Evolutionary conservation across 2,329 filamentous ascomycete genomes (phyloP).

Genomic region (Neopestalotiopsis sp.): DNA sequence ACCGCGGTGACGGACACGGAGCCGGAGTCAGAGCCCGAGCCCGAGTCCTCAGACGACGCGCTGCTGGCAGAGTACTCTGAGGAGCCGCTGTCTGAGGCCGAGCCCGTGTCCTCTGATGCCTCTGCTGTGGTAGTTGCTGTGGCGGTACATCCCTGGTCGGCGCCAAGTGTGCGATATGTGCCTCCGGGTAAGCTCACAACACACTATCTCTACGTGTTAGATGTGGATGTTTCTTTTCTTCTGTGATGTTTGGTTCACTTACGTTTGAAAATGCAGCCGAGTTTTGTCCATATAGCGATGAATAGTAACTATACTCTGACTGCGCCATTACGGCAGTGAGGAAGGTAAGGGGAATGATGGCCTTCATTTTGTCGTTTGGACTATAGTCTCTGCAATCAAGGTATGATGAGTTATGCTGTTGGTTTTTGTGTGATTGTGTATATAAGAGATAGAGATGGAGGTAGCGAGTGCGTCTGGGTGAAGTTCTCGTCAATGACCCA

Average conservation of each 20-base stretch:
- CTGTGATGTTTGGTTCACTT: background rate
- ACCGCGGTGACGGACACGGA: background rate
- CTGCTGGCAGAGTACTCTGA: background rate
- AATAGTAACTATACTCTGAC: background rate
- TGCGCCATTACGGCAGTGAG: background rate
- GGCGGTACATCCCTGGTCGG: conserved; percentile 8
- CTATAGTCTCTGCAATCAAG: background rate
- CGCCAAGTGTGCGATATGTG: conserved; percentile 5
- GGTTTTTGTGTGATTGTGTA: background rate
- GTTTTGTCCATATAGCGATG: background rate
- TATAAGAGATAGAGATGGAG: background rate
- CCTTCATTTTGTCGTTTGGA: background rate
- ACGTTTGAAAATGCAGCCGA: conserved; percentile 8
- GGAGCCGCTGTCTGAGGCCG: background rate
- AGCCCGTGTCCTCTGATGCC: background rate
- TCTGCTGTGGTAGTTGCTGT: background rate
- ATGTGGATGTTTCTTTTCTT: background rate
- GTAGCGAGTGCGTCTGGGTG: background rate
- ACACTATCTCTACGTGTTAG: background rate
- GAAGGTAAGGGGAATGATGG: background rate
- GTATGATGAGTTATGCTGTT: background rate
- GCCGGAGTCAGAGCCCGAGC: background rate
- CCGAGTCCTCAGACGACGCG: background rate
- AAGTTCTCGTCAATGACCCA: background rate
- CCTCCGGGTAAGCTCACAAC: conserved; percentile 5